Evolutionary conservation across 2,329 filamentous ascomycete species (phyloP).

Genomic region (Trichoderma sp.): DNA sequence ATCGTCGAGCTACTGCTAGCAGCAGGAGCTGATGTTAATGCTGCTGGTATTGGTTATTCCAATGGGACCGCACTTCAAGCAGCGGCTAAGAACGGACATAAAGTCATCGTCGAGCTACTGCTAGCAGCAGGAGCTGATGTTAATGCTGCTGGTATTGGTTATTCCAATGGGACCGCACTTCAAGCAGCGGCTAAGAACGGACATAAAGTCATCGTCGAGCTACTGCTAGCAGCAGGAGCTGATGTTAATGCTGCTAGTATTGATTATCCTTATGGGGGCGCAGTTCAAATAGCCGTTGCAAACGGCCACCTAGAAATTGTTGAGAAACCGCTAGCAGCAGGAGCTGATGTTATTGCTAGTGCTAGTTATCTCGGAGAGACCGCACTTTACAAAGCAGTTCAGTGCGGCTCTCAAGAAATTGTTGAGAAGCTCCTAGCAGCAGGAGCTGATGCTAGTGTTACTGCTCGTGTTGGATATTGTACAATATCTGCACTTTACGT

Average conservation of each 20-base stretch:
- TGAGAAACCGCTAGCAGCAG: background rate
- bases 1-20: background rate
- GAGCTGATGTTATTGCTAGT: background rate
- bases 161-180: background rate
- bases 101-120: background rate
- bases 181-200: background rate
- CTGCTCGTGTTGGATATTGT: too few relatives aligned
- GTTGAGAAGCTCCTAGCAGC: too few relatives aligned
- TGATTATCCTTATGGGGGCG: background rate
- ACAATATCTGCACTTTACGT: too few relatives aligned
- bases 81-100: background rate
- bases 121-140: background rate
- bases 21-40: background rate
- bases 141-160: background rate
- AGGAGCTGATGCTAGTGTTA: too few relatives aligned
- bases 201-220: background rate
- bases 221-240: background rate
- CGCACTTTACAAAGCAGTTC: too few relatives aligned
- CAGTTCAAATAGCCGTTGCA: background rate
- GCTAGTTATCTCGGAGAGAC: background rate
- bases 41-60: background rate
- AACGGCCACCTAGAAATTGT: background rate
- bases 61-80: background rate
- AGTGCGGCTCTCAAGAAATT: too few relatives aligned
- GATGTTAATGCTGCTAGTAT: background rate